Base-by-base conservation (phyloP, 352 stramenopile genomes). In the Saprolegnia parasitica region DNA sequence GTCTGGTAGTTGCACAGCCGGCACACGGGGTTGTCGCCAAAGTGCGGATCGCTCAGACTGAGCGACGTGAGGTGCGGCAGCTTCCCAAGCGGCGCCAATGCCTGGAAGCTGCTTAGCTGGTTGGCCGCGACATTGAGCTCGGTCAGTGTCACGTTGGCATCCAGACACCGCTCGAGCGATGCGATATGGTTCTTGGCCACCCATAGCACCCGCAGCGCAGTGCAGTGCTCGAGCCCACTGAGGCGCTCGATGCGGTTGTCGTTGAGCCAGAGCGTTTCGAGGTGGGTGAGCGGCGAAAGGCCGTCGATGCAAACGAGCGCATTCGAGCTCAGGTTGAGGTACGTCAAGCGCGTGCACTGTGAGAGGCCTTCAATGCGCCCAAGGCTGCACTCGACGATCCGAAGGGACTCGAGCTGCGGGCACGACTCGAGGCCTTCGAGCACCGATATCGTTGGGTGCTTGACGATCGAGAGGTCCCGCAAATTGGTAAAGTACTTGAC, bases 1-100 rank as follows among this genome's bases (percentile, higher is more conserved):
- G 90, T 97, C 49, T 96, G 86, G 62, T 97, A 97, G 75, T 97
- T 97, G 75, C 89, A 97, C 26, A 97, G 62, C n/a, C 76, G 71
- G 65, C 91, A 97, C 10, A 97, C 87, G 9, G 90, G 90, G 54
- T 97, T 97, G 58, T 92, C 81, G 0, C 90, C 91, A 72, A 89
- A 97, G 63, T 97, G 91, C 1, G 88, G 85, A 55, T 97, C 91
- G 29, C 77, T 92, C 24, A 97, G 72, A 6, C 76, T 81, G 20
- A 97, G 71, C n/a, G 79, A 72, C 0, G 71, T 40, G 3, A 97
- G 77, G 1, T 75, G 73, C 5, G 90, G 79, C 21, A 96, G 75
- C 37, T 83, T 91, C 24, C 73, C 75, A 10, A 97, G 78, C 4
- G 80, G 81, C 2, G 91, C 67, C 2, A 97, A 66, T 11, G 83